Evolutionary conservation across 768 basidiomycete genomes (phyloP).

Genomic region (Chalciporus piperatus): DNA sequence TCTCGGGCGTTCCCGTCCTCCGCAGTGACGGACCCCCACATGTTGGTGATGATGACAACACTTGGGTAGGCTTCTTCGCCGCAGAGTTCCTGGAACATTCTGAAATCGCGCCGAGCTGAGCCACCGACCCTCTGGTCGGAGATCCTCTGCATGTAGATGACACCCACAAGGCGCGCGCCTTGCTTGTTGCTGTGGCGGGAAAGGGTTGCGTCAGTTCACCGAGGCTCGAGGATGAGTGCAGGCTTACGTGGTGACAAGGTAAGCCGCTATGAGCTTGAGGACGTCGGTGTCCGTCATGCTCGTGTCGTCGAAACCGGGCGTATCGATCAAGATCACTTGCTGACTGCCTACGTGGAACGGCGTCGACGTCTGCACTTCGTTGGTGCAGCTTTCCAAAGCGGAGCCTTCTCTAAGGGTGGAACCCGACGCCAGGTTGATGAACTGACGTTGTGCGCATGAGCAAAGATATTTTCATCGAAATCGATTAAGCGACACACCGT

Average conservation of each 20-base stretch:
- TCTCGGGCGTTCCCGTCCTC: constrained; percentile 42
- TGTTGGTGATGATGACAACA: constrained; percentile 52
- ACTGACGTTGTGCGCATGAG: constrained; percentile 23
- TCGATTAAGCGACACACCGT: constrained; percentile 22
- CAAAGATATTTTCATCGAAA: background rate
- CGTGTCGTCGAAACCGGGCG: constrained; percentile 63
- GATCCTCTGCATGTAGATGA: constrained; percentile 55
- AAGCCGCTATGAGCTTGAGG: constrained; percentile 47
- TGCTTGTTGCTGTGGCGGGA: constrained; percentile 30
- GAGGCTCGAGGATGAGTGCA: background rate
- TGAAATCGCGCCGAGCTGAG: constrained; percentile 46
- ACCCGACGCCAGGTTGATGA: constrained; percentile 37
- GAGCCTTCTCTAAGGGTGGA: constrained; percentile 32
- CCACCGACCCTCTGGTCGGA: constrained; percentile 48
- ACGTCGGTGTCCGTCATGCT: constrained; percentile 47
- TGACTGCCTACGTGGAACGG: constrained; percentile 30
- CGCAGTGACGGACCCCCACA: constrained; percentile 44
- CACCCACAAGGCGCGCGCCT: constrained; percentile 40
- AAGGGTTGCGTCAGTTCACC: constrained; percentile 10
- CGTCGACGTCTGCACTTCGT: constrained; percentile 29
- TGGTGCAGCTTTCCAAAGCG: constrained; percentile 36
- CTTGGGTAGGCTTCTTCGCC: constrained; percentile 49
- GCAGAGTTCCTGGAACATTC: constrained; percentile 52
- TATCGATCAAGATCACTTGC: constrained; percentile 52
- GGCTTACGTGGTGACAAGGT: constrained; percentile 32